A percentile compares a stretch with the other conserved stretches of the same genome.
phyloP scores from a whole-genome alignment of 805 yeast species.

The Metschnikowia noctiluminum region DNA sequence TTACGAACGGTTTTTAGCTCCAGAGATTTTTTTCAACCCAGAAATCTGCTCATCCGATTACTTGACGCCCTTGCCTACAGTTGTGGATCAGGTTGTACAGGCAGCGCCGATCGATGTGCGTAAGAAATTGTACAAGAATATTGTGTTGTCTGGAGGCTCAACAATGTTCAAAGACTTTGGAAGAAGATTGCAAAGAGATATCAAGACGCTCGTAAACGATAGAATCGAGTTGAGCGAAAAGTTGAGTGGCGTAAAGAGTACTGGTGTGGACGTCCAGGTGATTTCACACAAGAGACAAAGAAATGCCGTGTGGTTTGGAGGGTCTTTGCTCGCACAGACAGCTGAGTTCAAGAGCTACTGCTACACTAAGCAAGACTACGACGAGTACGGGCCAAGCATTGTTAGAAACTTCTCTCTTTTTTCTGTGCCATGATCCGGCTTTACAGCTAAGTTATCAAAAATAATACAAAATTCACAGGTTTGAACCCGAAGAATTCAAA shows the following conservation, averaged over 20 bases:
- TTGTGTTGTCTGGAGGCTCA: slow-evolving; percentile 95
- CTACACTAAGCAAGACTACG: slow-evolving; percentile 95
- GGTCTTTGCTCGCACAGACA: slow-evolving; percentile 93
- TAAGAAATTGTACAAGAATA: slow-evolving; percentile 91
- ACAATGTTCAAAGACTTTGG: slow-evolving; percentile 99
- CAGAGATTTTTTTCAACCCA: slow-evolving; percentile 98
- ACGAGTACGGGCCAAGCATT: slow-evolving; percentile 95
- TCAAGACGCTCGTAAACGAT: slow-evolving; percentile 80
- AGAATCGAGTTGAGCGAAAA: slow-evolving; percentile 81
- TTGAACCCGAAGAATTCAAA: too few species aligned
- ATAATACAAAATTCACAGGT: neutral
- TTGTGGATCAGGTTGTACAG: slow-evolving; percentile 93
- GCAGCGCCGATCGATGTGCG: slow-evolving; percentile 97
- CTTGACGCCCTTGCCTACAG: slow-evolving; percentile 93
- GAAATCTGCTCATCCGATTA: slow-evolving; percentile 95
- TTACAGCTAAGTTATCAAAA: neutral
- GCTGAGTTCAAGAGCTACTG: slow-evolving; percentile 95
- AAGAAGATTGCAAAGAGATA: slow-evolving; percentile 93
- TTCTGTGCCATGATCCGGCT: slow-evolving; percentile 65
- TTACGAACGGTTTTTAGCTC: slow-evolving; percentile 95
- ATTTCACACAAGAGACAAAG: slow-evolving; percentile 96
- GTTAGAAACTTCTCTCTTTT: slow-evolving; percentile 95
- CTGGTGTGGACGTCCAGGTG: slow-evolving; percentile 96
- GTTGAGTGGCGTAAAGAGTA: slow-evolving; percentile 69
- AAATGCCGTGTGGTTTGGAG: slow-evolving; percentile 99